Evolutionary conservation across 2,329 filamentous ascomycete species (phyloP).

Genomic region (Fusarium verrucosum): DNA sequence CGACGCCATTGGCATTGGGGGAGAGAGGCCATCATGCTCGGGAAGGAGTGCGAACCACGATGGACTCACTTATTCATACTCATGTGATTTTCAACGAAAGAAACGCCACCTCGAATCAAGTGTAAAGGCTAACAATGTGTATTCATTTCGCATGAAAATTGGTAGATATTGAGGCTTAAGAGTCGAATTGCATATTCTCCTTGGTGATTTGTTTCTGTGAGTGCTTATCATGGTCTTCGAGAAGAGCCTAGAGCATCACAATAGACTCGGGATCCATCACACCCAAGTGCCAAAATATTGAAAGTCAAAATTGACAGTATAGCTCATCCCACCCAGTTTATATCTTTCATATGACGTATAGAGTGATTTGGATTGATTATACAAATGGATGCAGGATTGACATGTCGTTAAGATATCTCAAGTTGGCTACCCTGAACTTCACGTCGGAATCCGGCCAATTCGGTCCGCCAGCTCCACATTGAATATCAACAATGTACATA

Average conservation of each 20-base stretch:
- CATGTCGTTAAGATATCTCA: neutral
- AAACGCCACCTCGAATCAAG: neutral
- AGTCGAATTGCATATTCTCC: too few species aligned
- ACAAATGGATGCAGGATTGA: neutral
- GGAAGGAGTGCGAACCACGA: neutral
- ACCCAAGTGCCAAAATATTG: neutral
- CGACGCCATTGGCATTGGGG: neutral
- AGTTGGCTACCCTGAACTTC: conserved; percentile 23
- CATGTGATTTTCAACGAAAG: neutral
- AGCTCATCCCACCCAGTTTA: neutral
- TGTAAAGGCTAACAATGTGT: neutral
- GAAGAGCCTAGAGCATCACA: too few species aligned
- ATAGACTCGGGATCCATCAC: too few species aligned
- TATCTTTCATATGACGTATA: neutral
- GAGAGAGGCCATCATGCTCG: neutral
- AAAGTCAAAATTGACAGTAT: neutral
- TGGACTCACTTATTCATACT: neutral
- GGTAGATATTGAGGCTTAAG: too few species aligned
- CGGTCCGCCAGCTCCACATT: conserved; percentile 25
- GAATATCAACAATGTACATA: neutral
- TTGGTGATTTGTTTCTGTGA: too few species aligned
- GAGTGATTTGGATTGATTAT: neutral
- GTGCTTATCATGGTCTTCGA: too few species aligned
- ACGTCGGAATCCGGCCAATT: neutral
- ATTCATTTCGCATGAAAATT: neutral